These are phyloP conservation scores for Scenedesmus sp. DNA, from an alignment of 163 green algal species.

Conservation along the genomic window DNA sequence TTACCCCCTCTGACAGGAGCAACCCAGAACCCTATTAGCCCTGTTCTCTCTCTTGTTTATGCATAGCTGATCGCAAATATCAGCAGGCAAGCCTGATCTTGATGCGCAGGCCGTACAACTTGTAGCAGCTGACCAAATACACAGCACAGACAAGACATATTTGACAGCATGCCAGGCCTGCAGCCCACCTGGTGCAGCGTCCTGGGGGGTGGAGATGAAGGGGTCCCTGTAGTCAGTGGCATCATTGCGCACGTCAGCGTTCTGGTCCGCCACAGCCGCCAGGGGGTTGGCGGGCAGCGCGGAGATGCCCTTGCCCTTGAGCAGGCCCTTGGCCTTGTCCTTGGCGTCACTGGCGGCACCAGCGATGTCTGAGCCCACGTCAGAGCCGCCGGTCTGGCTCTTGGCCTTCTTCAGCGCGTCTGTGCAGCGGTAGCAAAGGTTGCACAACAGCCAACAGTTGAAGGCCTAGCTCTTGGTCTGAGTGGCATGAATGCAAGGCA, in stretches of 20 bases:
- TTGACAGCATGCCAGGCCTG: neutral
- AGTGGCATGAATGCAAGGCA: too few species aligned
- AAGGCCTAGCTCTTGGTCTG: too few species aligned
- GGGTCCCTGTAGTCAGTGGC: slow-evolving; percentile 41
- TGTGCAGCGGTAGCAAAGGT: neutral
- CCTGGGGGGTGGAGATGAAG: slow-evolving; percentile 27
- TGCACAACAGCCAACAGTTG: too few species aligned
- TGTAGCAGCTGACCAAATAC: neutral
- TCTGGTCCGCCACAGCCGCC: slow-evolving; percentile 32
- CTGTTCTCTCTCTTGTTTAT: too few species aligned
- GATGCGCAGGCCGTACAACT: neutral
- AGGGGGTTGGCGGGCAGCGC: slow-evolving; percentile 3
- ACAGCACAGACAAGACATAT: neutral
- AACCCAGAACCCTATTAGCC: too few species aligned
- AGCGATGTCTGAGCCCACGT: neutral
- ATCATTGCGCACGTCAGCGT: slow-evolving; percentile 36
- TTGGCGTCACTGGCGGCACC: neutral
- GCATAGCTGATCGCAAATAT: neutral
- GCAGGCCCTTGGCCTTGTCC: neutral
- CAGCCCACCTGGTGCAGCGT: slow-evolving; percentile 12
- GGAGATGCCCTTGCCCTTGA: neutral
- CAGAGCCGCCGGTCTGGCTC: neutral
- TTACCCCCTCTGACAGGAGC: too few species aligned
- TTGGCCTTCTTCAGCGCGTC: neutral
- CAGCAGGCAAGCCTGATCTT: neutral